Evolutionary conservation across 768 basidiomycete species (phyloP), one percentile per base, ranked within the genome.

Genomic region (Termitomyces bulborhizus): DNA sequence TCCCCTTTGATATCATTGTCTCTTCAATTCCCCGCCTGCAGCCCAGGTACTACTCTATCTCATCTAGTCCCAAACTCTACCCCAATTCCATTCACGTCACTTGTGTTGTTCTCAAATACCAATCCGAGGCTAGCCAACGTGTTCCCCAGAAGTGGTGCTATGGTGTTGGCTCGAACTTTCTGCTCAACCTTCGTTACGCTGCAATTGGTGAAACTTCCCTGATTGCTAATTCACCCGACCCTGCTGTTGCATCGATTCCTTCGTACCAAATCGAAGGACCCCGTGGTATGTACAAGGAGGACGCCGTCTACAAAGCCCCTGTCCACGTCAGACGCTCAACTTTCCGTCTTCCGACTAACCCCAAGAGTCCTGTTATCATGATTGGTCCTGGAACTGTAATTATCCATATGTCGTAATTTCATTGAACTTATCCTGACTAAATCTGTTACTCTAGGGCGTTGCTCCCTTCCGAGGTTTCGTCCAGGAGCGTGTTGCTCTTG

Each of bases 381-480:
- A 84, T 99, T 68, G 97, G 97, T 41, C 97, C 97, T 58, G 97
- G 97, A 51, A 99, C 95, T 55, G 94, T 96, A 68, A 74, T 91
- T 31, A 21, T 18, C 82, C 45, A 48, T 31, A 39, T 24, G 26
- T 54, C 11, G 27, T 55, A 18, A 50, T 32, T 16, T 44, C 24
- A 9, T 13, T 32, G 42, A 21, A 21, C 21, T 21, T 46, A 52
- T 47, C 57, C 45, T 44, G 58, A 61, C 62, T 45, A 40, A 46
- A 21, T 42, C 40, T 59, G 26, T 47, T 43, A 45, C 41, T 56
- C 13, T 55, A 96, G 93, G 97, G 97, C 76, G 94, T 99, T 54
- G 97, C 97, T 45, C 97, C 97, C 8, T 99, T 99, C 91, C 90
- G 97, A 58, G 97, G 96, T 2, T 99, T 99, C 71, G 82, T 98